Evolutionary conservation across 805 yeast species (phyloP), one percentile per base, ranked within the genome.

Genomic region (Cyberlindnera suaveolens): DNA sequence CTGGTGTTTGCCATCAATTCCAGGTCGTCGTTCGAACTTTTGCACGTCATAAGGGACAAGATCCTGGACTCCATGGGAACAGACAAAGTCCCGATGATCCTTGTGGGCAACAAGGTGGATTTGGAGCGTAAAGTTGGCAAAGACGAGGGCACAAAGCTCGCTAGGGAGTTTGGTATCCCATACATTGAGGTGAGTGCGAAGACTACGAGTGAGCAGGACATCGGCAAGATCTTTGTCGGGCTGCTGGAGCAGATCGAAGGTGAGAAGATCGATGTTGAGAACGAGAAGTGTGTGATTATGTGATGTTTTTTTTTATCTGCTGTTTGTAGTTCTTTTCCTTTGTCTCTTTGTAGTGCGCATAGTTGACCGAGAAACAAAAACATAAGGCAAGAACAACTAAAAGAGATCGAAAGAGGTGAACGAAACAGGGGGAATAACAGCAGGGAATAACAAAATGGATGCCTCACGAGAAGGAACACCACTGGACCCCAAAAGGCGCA

Each of bases 111-210:
- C 63, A 85, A 86, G 63, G 66, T 76, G 39, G 95, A 85, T 61
- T 67, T 85, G 40, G 74, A 75, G 48, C 75, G 91, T 48, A 80
- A 77, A 56, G 85, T 82, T 14, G 66, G 77, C 13, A 69, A 65
- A 35, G 75, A 69, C 17, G 90, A 84, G 60, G 86, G 81, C 23
- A 53, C 63, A 41, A 66, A 65, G 38, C 68, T 87, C 46, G 95
- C 95, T 27, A 71, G 73, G 43, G 73, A 76, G 50, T 77, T 86
- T 57, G 49, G 47, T 3, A 76, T 85, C 52, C 86, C 85, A 16
- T 88, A 85, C 62, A 73, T 87, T 56, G 96, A 87, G 66, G 85
- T 95, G 9, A 77, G 86, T 34, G 95, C 95, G 15, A 82, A 89
- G 54, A 78, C 83, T 47, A 79, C 77, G 60, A 85, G 85, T 53